Conservation (phyloP, 106 monocot genomes). For the Dioscorea dumetorum region DNA sequence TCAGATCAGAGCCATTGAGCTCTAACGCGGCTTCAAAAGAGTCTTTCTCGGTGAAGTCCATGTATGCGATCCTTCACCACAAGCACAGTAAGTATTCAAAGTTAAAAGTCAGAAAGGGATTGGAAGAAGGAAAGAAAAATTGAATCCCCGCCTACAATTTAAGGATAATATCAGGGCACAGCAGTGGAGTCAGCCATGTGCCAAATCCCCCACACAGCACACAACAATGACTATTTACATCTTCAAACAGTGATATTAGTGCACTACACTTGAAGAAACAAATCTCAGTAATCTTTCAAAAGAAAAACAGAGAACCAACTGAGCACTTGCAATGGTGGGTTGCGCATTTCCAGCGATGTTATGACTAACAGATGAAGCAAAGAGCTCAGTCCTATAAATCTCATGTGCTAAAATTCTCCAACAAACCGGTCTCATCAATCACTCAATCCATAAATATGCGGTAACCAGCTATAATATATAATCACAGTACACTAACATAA, state of each 20-base stretch:
- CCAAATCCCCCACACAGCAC: background rate
- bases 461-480: too few species aligned
- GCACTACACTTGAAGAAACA: too few species aligned
- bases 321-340: too few species aligned
- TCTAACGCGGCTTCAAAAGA: slow-evolving; percentile 33
- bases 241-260: background rate
- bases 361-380: too few species aligned
- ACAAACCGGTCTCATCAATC: too few species aligned
- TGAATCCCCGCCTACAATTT: background rate
- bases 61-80: slow-evolving; percentile 53
- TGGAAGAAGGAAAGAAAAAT: background rate
- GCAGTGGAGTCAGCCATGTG: background rate
- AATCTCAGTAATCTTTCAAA: too few species aligned
- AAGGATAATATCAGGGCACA: background rate
- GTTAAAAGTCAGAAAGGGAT: background rate
- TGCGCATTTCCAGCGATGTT: too few species aligned
- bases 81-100: background rate
- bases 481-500: too few species aligned
- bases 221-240: background rate
- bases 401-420: too few species aligned
- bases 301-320: too few species aligned
- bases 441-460: too few species aligned
- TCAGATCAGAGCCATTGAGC: slow-evolving; percentile 52
- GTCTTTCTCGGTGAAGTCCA: slow-evolving; percentile 48
- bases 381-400: too few species aligned